Percentiles rank a stretch among this genome's conserved stretches.
These are phyloP conservation scores for Russula brevipes DNA, from an alignment of 768 basidiomycete species.

Conservation along the genomic window DNA sequence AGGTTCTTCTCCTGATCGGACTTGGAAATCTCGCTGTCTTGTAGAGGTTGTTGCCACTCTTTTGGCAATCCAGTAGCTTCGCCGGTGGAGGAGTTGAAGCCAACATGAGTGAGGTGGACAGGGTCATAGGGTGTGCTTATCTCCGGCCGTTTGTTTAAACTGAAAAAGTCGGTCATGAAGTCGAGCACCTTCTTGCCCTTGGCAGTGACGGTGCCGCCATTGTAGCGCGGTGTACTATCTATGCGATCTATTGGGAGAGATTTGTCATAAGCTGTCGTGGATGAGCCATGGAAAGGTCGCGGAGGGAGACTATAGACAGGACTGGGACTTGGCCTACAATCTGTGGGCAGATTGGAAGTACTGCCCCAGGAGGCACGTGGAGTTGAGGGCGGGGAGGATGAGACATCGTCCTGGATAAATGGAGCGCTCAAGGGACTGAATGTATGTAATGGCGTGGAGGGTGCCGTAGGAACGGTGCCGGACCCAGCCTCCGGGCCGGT, in stretches of 20 bases:
- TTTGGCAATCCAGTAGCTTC: no score
- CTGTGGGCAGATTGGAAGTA: conserved; percentile 65
- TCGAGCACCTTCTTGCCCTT: conserved; percentile 56
- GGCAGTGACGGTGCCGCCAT: conserved; percentile 38
- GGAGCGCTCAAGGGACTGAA: conserved; percentile 27
- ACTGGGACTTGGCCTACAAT: conserved; percentile 52
- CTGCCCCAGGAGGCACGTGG: conserved; percentile 83
- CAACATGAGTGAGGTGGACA: conserved; percentile 98
- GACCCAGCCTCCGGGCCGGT: conserved; percentile 30
- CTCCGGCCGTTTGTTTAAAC: conserved; percentile 70
- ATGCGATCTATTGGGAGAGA: conserved; percentile 20
- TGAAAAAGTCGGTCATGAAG: conserved; percentile 71
- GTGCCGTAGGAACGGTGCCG: conserved; percentile 27
- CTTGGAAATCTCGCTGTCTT: no score
- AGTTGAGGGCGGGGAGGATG: conserved; percentile 40
- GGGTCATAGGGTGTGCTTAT: conserved; percentile 99
- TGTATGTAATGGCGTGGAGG: conserved; percentile 31
- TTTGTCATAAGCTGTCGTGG: no score
- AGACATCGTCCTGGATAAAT: conserved; percentile 30
- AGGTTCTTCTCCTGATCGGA: no score
- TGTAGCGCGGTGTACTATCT: conserved; percentile 34
- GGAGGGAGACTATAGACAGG: conserved; percentile 19
- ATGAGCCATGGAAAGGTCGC: conserved; percentile 14
- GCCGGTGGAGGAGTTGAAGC: conserved; percentile 69
- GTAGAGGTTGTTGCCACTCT: no score